Conservation (phyloP, 2,329 filamentous ascomycete genomes). For the Pseudopithomyces maydicus region DNA sequence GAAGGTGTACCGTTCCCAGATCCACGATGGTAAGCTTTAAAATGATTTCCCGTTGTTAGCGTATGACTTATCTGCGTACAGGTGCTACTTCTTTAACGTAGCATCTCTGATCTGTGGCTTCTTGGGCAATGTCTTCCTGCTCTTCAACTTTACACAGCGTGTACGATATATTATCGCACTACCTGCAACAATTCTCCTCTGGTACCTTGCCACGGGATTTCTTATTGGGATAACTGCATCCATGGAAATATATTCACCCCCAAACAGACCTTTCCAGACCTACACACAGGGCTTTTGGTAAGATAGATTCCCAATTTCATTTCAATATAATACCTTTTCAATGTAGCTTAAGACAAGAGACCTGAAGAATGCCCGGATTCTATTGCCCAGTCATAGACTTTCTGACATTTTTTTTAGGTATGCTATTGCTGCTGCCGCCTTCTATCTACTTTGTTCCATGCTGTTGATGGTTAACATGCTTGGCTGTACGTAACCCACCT, state of each 20-base stretch:
- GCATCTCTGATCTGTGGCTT: conserved; percentile 77
- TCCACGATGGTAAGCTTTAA: conserved; percentile 66
- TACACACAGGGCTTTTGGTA: conserved; percentile 82
- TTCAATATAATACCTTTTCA: too few relatives aligned
- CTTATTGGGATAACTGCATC: conserved; percentile 69
- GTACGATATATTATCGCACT: conserved; percentile 82
- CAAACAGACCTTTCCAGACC: conserved; percentile 53
- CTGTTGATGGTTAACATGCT: conserved; percentile 80
- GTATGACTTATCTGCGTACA: conserved; percentile 30
- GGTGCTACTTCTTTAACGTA: conserved; percentile 76
- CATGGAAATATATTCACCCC: conserved; percentile 66
- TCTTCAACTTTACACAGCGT: conserved; percentile 83
- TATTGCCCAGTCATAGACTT: not conserved
- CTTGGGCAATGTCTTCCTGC: conserved; percentile 77
- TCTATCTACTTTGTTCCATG: conserved; percentile 80
- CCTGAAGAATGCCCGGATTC: not conserved
- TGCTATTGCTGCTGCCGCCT: conserved; percentile 75
- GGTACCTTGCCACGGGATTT: conserved; percentile 68
- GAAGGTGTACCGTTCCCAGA: conserved; percentile 65
- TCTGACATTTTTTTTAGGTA: conserved; percentile 51
- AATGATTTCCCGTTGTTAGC: not conserved
- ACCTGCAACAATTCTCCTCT: conserved; percentile 81
- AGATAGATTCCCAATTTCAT: not conserved
- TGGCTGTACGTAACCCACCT: conserved; percentile 55
- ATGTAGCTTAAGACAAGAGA: not conserved